Conservation (phyloP, 2,329 filamentous ascomycete genomes). For the Xylaria sp. region DNA sequence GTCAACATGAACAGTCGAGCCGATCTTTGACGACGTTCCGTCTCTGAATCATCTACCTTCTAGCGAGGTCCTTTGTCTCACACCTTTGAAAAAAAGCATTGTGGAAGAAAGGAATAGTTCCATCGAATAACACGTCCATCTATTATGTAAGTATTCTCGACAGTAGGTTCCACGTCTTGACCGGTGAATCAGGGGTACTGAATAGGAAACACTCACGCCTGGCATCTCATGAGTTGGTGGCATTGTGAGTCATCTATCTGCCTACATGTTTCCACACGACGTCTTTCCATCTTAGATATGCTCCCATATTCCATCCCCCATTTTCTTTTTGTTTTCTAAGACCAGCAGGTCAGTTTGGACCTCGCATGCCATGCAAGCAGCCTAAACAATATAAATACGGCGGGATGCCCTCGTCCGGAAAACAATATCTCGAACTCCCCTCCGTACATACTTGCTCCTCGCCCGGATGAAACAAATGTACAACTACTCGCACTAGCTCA, state of each 20-base stretch:
- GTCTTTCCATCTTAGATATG: not conserved
- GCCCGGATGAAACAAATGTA: too few relatives aligned
- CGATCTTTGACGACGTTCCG: not conserved
- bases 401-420: too few relatives aligned
- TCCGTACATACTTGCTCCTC: too few relatives aligned
- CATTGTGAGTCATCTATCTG: not conserved
- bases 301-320: not conserved
- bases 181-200: not conserved
- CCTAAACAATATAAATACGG: not conserved
- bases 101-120: not conserved
- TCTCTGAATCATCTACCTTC: not conserved
- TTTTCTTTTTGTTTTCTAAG: not conserved
- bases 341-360: not conserved
- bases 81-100: not conserved
- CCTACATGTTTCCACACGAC: not conserved
- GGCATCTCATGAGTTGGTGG: not conserved
- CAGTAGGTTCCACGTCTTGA: not conserved
- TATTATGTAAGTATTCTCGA: not conserved
- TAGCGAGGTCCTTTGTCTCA: not conserved
- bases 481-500: too few relatives aligned
- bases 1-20: not conserved
- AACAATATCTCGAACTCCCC: too few relatives aligned
- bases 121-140: not conserved
- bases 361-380: not conserved
- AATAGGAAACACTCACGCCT: not conserved